phyloP scores from a whole-genome alignment of 176 grass and related monocot species.

The Leersia perrieri region DNA sequence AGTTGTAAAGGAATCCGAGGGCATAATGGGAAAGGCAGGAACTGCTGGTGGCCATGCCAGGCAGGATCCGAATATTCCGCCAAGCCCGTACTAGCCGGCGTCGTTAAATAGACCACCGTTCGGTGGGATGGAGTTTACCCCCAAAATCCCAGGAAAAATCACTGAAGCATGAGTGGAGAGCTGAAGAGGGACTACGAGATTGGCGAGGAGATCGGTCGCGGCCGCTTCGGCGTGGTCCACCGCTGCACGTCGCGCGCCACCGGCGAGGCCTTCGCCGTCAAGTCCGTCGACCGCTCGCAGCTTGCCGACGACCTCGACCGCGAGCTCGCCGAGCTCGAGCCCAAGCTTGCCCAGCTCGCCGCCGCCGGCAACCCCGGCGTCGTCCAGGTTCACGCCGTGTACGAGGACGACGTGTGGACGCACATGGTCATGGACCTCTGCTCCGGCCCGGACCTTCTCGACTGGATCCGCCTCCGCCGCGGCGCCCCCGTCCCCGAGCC shows the following conservation, averaged over 20 bases:
- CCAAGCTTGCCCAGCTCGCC: conserved; percentile 61
- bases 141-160: background rate
- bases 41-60: no score
- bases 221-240: conserved; percentile 75
- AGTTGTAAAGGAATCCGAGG: background rate
- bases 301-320: conserved; percentile 72
- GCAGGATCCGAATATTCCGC: conserved; percentile 53
- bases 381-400: conserved; percentile 66
- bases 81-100: background rate
- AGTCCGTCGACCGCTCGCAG: conserved; percentile 69
- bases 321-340: conserved; percentile 58
- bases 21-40: background rate
- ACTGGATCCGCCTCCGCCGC: conserved; percentile 58
- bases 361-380: conserved; percentile 66
- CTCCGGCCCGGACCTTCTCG: conserved; percentile 69
- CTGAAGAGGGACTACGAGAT: conserved; percentile 74
- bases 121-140: background rate
- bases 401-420: conserved; percentile 66
- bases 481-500: conserved; percentile 61
- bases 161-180: conserved; percentile 51
- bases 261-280: conserved; percentile 71
- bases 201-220: conserved; percentile 70
- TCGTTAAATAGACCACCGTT: conserved; percentile 41
- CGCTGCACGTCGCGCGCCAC: conserved; percentile 63
- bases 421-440: conserved; percentile 80